phyloP scores from a whole-genome alignment of 2,329 filamentous ascomycete genomes.

The Fusarium sacchari region DNA sequence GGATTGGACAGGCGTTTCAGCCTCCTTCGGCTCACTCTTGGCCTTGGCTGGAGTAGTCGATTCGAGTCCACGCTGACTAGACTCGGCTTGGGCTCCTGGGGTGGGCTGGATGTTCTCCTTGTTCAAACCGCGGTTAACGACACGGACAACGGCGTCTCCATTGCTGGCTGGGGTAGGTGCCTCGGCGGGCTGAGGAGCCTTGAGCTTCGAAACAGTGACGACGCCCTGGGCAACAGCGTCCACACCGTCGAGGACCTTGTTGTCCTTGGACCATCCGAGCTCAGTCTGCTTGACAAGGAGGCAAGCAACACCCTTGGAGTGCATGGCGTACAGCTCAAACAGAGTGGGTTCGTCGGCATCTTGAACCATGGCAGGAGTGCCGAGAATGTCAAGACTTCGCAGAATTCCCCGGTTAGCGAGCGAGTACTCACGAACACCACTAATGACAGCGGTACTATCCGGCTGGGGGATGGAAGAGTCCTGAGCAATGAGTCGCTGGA shows the following conservation, averaged over 20 bases:
- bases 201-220: slow-evolving; percentile 79
- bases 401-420: slow-evolving; percentile 87
- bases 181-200: slow-evolving; percentile 59
- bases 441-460: slow-evolving; percentile 96
- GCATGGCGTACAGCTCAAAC: slow-evolving; percentile 97
- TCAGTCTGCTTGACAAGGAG: slow-evolving; percentile 87
- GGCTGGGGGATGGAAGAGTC: slow-evolving; percentile 81
- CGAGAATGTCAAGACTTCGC: slow-evolving; percentile 89
- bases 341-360: slow-evolving; percentile 76
- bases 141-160: slow-evolving; percentile 49
- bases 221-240: slow-evolving; percentile 79
- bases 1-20: slow-evolving; percentile 55
- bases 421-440: slow-evolving; percentile 94
- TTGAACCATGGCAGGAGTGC: slow-evolving; percentile 71
- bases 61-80: slow-evolving; percentile 47
- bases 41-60: slow-evolving; percentile 50
- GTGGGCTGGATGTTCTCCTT: slow-evolving; percentile 50
- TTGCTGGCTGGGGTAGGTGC: slow-evolving; percentile 47
- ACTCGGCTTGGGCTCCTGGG: slow-evolving; percentile 40
- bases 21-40: slow-evolving; percentile 59
- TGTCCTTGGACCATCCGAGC: slow-evolving; percentile 90
- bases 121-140: slow-evolving; percentile 47
- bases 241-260: slow-evolving; percentile 83
- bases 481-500: slow-evolving; percentile 78
- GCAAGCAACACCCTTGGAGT: slow-evolving; percentile 95